Percentiles rank a stretch among this genome's conserved stretches.
These are phyloP conservation scores for Lagenaria siceraria DNA, from an alignment of 306 rosid species.

Conservation along the genomic window DNA sequence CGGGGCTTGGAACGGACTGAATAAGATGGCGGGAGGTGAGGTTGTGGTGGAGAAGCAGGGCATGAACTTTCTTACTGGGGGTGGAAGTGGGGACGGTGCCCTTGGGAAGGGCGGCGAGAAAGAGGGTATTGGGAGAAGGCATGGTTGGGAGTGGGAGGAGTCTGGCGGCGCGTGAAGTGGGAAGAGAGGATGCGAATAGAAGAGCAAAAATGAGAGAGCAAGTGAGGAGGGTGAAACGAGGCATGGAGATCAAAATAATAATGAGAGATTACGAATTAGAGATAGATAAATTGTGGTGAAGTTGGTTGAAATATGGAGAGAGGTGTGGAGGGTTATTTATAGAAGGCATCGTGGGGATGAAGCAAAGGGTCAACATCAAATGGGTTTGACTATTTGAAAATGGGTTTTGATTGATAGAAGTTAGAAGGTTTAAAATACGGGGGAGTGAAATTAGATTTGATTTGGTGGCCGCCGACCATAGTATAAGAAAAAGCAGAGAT, in stretches of 20 bases:
- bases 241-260: constrained; percentile 19
- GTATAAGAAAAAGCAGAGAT: neutral
- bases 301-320: neutral
- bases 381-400: neutral
- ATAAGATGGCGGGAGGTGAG: constrained; percentile 58
- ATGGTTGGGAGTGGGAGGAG: constrained; percentile 17
- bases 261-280: neutral
- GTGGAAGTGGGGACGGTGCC: constrained; percentile 59
- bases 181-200: constrained; percentile 19
- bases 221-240: constrained; percentile 14
- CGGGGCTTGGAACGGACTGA: constrained; percentile 79
- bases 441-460: neutral
- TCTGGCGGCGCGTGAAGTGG: constrained; percentile 34
- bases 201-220: constrained; percentile 22
- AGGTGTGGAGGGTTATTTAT: neutral
- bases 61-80: constrained; percentile 65
- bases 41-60: constrained; percentile 35
- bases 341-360: neutral
- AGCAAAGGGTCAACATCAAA: neutral
- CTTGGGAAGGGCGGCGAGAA: constrained; percentile 57
- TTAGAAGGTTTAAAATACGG: neutral
- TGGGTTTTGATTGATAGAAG: no score
- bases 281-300: neutral
- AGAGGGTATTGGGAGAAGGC: constrained; percentile 19
- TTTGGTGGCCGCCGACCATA: neutral